Evolutionary conservation across 2,329 filamentous ascomycete genomes (phyloP).

Genomic region (Phialemoniopsis sp.): DNA sequence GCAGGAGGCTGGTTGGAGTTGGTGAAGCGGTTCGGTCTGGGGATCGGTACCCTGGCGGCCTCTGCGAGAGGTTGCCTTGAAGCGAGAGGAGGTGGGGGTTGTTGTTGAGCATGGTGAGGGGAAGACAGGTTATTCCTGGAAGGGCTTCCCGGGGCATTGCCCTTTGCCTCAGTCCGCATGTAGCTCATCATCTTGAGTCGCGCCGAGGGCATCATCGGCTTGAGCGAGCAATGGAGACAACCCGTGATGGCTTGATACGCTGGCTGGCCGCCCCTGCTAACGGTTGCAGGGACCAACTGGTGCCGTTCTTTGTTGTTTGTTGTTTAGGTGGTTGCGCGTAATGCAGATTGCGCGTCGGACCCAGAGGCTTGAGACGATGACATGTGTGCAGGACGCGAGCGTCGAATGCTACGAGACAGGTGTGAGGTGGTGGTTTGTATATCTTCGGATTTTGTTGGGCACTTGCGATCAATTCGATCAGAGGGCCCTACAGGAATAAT

Average conservation of each 20-base stretch:
- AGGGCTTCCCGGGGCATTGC: conserved; percentile 2
- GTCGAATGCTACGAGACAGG: conserved; percentile 12
- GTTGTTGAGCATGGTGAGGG: conserved; percentile 4
- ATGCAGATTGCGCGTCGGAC: neutral
- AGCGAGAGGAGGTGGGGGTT: conserved; percentile 21
- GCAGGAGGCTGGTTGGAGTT: conserved; percentile 16
- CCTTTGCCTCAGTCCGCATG: conserved; percentile 15
- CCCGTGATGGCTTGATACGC: conserved; percentile 6
- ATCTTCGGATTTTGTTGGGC: conserved; percentile 15
- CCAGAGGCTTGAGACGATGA: neutral
- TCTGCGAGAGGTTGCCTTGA: conserved; percentile 20
- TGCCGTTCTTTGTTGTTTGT: conserved; percentile 1
- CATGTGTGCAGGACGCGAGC: conserved; percentile 3
- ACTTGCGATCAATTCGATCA: conserved; percentile 13
- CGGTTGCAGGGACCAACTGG: conserved; percentile 1
- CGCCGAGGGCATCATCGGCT: conserved; percentile 13
- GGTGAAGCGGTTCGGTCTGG: conserved; percentile 22
- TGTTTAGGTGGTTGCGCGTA: neutral
- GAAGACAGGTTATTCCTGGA: too few species aligned
- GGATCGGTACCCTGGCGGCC: conserved; percentile 28
- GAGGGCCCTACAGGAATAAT: neutral
- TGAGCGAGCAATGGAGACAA: conserved; percentile 5
- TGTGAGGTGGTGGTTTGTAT: conserved; percentile 12
- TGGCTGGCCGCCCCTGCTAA: too few species aligned
- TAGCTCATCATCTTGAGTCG: conserved; percentile 17